These are phyloP conservation scores for Beauveria pseudobassiana DNA, from an alignment of 2,329 filamentous ascomycete genomes.

Conservation along the genomic window DNA sequence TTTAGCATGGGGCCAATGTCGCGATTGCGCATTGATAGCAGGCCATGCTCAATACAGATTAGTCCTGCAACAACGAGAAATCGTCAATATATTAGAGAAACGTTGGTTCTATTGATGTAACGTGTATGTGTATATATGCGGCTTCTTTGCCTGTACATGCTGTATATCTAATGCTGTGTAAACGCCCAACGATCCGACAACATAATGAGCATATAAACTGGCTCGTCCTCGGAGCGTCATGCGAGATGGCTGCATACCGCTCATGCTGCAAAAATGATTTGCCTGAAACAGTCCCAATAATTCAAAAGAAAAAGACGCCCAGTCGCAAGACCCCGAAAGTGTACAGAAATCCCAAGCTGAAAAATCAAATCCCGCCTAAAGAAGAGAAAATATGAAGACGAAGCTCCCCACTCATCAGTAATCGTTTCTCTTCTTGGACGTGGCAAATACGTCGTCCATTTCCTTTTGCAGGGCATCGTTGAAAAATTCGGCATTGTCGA, in stretches of 20 bases:
- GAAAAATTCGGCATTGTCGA: conserved; percentile 53
- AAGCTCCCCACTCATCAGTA: neutral
- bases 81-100: too few species aligned
- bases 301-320: neutral
- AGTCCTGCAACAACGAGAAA: too few species aligned
- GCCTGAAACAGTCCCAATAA: neutral
- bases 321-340: neutral
- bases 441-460: conserved; percentile 40
- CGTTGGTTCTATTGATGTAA: neutral
- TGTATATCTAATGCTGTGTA: neutral
- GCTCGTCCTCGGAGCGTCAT: neutral
- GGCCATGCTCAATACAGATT: too few species aligned
- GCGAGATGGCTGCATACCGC: neutral
- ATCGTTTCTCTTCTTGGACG: conserved; percentile 17
- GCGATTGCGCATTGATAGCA: too few species aligned
- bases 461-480: conserved; percentile 46
- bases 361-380: too few species aligned
- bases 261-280: neutral
- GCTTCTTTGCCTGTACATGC: neutral
- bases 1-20: neutral
- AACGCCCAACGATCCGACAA: neutral
- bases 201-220: neutral
- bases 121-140: neutral
- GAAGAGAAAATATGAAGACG: neutral
- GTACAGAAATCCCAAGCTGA: too few species aligned